A percentile compares a stretch with the other conserved stretches of the same genome.
These are phyloP conservation scores for Echium plantagineum DNA, from an alignment of 257 asterid species.

Conservation along the genomic window DNA sequence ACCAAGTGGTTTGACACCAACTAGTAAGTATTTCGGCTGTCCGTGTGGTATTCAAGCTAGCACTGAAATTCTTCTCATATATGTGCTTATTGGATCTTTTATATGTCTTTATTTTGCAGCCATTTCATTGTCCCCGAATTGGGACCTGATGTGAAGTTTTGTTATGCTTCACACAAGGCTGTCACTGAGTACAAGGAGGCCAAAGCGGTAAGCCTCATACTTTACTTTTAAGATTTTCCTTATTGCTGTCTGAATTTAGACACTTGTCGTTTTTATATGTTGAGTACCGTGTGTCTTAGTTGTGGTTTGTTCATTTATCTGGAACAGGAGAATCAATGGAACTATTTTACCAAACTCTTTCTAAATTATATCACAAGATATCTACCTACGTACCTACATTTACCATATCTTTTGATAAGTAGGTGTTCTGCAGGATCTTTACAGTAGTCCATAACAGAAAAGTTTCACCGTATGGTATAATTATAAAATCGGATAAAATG, in stretches of 20 bases:
- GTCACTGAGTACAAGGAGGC: constrained; percentile 90
- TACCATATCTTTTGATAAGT: too few species aligned
- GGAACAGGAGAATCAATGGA: too few species aligned
- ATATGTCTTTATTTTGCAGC: constrained; percentile 31
- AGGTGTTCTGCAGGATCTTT: background rate
- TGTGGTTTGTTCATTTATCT: too few species aligned
- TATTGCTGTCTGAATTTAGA: background rate
- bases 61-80: background rate
- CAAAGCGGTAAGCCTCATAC: constrained; percentile 42
- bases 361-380: too few species aligned
- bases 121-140: constrained; percentile 86
- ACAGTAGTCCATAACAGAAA: background rate
- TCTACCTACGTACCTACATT: too few species aligned
- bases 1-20: constrained; percentile 99
- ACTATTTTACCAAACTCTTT: too few species aligned
- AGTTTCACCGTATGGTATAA: too few species aligned
- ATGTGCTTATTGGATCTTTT: background rate
- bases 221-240: constrained; percentile 4
- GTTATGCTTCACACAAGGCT: constrained; percentile 92
- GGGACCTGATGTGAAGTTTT: constrained; percentile 77
- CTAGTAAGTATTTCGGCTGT: constrained; percentile 55
- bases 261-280: background rate
- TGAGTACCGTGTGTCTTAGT: too few species aligned
- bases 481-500: too few species aligned
- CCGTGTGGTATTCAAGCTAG: background rate